phyloP scores from a whole-genome alignment of 2,329 filamentous ascomycete genomes.

The Aureobasidium pullulans region DNA sequence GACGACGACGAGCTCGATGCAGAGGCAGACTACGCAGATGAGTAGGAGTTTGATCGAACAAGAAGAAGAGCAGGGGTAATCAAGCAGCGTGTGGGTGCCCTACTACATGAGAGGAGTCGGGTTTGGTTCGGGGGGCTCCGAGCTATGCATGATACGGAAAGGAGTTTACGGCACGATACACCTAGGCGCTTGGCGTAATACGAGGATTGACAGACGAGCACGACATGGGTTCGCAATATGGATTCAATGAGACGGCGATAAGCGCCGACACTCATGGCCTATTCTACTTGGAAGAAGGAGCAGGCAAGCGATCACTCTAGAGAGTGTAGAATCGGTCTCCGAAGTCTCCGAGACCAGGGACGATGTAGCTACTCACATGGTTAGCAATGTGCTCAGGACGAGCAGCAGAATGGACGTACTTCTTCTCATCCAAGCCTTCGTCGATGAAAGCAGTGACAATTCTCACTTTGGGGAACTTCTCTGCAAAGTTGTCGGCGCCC shows the following conservation, averaged over 20 bases:
- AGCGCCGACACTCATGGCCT: background rate
- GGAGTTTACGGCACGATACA: constrained; percentile 11
- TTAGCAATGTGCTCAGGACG: constrained; percentile 25
- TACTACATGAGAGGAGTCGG: too few relatives aligned
- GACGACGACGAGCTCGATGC: constrained; percentile 30
- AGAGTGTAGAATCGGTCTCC: constrained; percentile 94
- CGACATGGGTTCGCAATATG: constrained; percentile 6
- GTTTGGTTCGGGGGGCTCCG: background rate
- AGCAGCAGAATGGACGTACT: constrained; percentile 53
- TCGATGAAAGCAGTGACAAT: constrained; percentile 96
- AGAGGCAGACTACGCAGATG: constrained; percentile 28
- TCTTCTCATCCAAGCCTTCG: constrained; percentile 93
- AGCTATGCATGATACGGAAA: constrained; percentile 6
- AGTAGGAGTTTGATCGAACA: constrained; percentile 15
- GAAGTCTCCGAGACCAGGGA: constrained; percentile 90
- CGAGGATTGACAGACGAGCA: background rate
- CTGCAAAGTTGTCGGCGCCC: constrained; percentile 80
- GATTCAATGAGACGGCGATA: background rate
- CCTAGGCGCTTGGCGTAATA: constrained; percentile 1
- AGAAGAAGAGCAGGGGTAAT: background rate
- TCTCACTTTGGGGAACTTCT: constrained; percentile 79
- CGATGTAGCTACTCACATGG: constrained; percentile 66
- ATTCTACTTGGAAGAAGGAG: background rate
- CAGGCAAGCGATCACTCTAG: constrained; percentile 34
- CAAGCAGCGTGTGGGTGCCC: background rate